These are phyloP conservation scores for Crithidia expoeki DNA, from an alignment of 208 protist genomes.

Conservation along the genomic window DNA sequence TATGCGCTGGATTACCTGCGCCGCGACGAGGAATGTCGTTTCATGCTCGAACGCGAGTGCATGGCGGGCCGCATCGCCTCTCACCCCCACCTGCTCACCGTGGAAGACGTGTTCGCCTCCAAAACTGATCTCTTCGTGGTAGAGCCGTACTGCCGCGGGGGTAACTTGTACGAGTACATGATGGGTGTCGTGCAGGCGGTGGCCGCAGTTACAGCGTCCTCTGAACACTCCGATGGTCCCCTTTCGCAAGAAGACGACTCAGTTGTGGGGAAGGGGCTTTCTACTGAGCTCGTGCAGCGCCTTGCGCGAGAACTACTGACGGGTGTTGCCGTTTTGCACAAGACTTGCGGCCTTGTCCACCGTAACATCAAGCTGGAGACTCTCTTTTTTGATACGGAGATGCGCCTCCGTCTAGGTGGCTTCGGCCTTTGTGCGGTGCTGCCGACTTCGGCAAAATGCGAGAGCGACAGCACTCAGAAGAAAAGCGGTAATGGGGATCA, in stretches of 20 bases:
- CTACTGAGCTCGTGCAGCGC: constrained; percentile 35
- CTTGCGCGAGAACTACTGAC: constrained; percentile 58
- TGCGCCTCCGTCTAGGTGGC: constrained; percentile 54
- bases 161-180: constrained; percentile 64
- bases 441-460: not conserved
- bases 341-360: constrained; percentile 57
- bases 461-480: not conserved
- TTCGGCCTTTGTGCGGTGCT: constrained; percentile 67
- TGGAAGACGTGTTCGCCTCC: constrained; percentile 47
- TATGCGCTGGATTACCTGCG: constrained; percentile 68
- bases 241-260: not conserved
- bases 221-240: not conserved
- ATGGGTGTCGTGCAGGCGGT: constrained; percentile 27
- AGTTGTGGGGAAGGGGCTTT: constrained; percentile 9
- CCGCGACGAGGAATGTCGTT: constrained; percentile 45
- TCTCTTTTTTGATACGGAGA: constrained; percentile 57
- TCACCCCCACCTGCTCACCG: constrained; percentile 55
- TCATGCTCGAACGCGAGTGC: constrained; percentile 60
- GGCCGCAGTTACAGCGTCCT: not conserved
- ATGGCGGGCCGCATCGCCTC: constrained; percentile 39
- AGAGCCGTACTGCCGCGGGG: constrained; percentile 60
- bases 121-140: constrained; percentile 63
- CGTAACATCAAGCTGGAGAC: constrained; percentile 83
- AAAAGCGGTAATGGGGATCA: not conserved
- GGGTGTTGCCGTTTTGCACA: constrained; percentile 63